A percentile compares a stretch with the other conserved stretches of the same genome.
phyloP scores from a whole-genome alignment of 805 yeast genomes.

The Henningerozyma blattae region DNA sequence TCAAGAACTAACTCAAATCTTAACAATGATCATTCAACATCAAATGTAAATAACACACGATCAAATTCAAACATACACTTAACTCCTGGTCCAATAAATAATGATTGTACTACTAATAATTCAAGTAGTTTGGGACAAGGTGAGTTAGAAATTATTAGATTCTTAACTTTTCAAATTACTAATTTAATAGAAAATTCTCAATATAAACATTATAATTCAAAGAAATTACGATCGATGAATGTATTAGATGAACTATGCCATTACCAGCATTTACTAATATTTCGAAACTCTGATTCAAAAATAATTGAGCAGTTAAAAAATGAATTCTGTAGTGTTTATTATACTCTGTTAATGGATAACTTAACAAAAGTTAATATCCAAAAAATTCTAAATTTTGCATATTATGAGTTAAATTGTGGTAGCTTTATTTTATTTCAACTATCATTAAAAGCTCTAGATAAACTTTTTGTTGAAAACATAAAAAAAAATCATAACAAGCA shows the following conservation, averaged over 20 bases:
- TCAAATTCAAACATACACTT: too few species aligned
- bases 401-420: conserved; percentile 32
- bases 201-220: conserved; percentile 37
- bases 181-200: conserved; percentile 43
- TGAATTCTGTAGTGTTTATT: conserved; percentile 10
- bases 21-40: too few species aligned
- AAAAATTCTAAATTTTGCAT: conserved; percentile 38
- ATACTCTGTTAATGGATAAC: conserved; percentile 32
- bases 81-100: too few species aligned
- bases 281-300: conserved; percentile 22
- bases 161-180: conserved; percentile 45
- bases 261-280: conserved; percentile 23
- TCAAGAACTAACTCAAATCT: too few species aligned
- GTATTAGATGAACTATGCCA: conserved; percentile 26
- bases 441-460: conserved; percentile 22
- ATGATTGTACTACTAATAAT: too few species aligned
- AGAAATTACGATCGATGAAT: conserved; percentile 42
- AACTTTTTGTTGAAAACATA: conserved; percentile 26
- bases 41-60: too few species aligned
- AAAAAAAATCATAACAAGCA: conserved; percentile 32
- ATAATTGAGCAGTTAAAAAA: conserved; percentile 27
- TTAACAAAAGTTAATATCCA: conserved; percentile 44
- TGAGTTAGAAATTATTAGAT: conserved; percentile 33
- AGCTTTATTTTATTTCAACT: conserved; percentile 17
- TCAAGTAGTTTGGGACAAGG: conserved; percentile 1